Evolutionary conservation across 1,284 basidiomycete species (phyloP), one percentile per base, ranked within the genome.

Genomic region (Cutaneotrichosporon arboriforme): DNA sequence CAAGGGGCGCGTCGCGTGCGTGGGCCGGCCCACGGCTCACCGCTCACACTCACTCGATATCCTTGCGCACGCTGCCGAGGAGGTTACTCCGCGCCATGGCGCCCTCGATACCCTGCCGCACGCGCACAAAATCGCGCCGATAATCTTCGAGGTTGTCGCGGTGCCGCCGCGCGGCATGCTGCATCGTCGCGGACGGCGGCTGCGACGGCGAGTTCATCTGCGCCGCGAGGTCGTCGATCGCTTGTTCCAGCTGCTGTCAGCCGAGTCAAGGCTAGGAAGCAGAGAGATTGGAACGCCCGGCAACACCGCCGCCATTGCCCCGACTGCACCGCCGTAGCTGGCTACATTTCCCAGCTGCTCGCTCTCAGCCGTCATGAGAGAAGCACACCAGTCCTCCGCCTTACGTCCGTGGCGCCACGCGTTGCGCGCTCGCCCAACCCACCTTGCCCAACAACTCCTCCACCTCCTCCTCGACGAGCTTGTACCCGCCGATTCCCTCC

Each of bases 41-140:
- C n/a, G n/a, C n/a, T n/a, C n/a, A n/a, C n/a, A 79, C 85, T 52
- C 61, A 93, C 90, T 90, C 86, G 61, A 97, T 97, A 65, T 98
- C 94, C 62, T 93, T 91, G 57, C 91, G 82, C 2, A 97, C 92
- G n/a, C 88, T 89, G 23, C 83, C 86, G 18, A 98, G 78, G 15
- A 98, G 77, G 70, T 90, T 93, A 1, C 86, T 85, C 66, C 91
- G 82, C 67, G 93, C 87, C 43, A 94, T 76, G 0, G 90, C 89
- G 55, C 84, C 80, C 63, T 89, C 81, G n/a, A 92, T 83, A 69
- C 88, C 91, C 26, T 80, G 76, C 80, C 90, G 88, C 46, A 90
- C 91, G 60, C 92, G 80, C 48, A 78, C 77, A 56, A 90, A 81
- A 70, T 98, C 94, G 41, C 88, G 80, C 40, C 81, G 79, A 69